phyloP scores from a whole-genome alignment of 1,284 basidiomycete species.

The Ustilago trichophora region DNA sequence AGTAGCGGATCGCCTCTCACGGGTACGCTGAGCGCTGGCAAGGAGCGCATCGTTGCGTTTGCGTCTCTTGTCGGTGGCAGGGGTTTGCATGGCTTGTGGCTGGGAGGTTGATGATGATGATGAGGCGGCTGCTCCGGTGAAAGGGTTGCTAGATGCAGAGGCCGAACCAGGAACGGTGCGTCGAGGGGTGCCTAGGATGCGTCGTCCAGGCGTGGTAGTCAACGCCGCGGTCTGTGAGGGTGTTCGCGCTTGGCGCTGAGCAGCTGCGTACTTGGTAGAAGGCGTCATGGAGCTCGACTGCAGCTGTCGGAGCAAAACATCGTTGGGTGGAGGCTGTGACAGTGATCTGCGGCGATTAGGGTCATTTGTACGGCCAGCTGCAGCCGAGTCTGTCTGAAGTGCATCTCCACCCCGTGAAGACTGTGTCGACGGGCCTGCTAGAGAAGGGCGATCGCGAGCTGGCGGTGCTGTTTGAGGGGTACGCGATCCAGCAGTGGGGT shows the following conservation, averaged over 20 bases:
- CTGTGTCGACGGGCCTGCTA: constrained; percentile 3
- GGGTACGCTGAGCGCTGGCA: constrained; percentile 35
- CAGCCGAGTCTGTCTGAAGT: neutral
- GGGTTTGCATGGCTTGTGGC: constrained; percentile 36
- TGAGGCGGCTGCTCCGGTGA: constrained; percentile 6
- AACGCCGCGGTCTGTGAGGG: constrained; percentile 27
- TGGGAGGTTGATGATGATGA: constrained; percentile 1
- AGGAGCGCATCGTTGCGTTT: constrained; percentile 45
- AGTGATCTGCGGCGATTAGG: constrained; percentile 29
- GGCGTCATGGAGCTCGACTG: constrained; percentile 28
- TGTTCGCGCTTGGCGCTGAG: constrained; percentile 18
- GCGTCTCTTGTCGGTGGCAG: constrained; percentile 42
- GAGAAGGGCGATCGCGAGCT: constrained; percentile 6
- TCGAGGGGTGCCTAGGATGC: constrained; percentile 37
- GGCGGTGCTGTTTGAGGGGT: constrained; percentile 31
- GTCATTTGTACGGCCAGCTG: neutral
- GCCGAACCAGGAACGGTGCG: constrained; percentile 8
- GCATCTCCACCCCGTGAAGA: neutral
- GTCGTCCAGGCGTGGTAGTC: constrained; percentile 25
- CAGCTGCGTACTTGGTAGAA: constrained; percentile 25
- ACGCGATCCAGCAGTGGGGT: neutral
- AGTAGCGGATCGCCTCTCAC: constrained; percentile 10
- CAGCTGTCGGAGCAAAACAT: constrained; percentile 38
- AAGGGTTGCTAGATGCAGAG: constrained; percentile 12
- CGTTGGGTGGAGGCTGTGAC: constrained; percentile 46